Conservation (phyloP, 192 early-diverging fungal species). For the Umbelopsis ramanniana region DNA sequence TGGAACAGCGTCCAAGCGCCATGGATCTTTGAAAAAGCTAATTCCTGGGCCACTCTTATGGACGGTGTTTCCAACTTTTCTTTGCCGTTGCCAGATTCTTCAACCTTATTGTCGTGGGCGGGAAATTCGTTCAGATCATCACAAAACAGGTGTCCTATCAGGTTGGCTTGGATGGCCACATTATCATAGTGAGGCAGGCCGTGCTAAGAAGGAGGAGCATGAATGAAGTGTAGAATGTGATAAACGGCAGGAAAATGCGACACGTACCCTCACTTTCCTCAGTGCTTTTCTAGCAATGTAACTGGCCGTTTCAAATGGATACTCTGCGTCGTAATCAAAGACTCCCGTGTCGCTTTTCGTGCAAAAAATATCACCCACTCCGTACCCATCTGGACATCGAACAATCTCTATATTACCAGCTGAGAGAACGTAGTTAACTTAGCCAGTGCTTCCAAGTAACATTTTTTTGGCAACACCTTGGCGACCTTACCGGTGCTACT, state of each 20-base stretch:
- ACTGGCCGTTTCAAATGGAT: conserved; percentile 11
- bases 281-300: neutral
- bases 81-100: neutral
- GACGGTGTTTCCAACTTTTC: neutral
- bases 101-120: neutral
- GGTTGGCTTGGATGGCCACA: conserved; percentile 4
- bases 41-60: neutral
- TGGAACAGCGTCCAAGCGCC: neutral
- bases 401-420: conserved; percentile 13
- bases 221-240: too few species aligned
- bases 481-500: conserved; percentile 3
- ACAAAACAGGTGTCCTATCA: conserved; percentile 3
- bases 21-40: neutral
- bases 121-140: neutral
- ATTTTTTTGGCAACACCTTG: too few species aligned
- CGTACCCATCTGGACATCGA: conserved; percentile 8
- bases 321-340: conserved; percentile 3
- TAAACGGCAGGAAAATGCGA: too few species aligned
- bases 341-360: neutral
- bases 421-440: neutral
- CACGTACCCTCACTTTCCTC: conserved; percentile 1
- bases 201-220: neutral
- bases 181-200: conserved; percentile 14
- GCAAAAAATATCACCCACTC: neutral
- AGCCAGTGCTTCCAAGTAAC: too few species aligned